Evolutionary conservation across 192 early-diverging fungal species (phyloP).

Genomic region (Backusella tarrabulga): DNA sequence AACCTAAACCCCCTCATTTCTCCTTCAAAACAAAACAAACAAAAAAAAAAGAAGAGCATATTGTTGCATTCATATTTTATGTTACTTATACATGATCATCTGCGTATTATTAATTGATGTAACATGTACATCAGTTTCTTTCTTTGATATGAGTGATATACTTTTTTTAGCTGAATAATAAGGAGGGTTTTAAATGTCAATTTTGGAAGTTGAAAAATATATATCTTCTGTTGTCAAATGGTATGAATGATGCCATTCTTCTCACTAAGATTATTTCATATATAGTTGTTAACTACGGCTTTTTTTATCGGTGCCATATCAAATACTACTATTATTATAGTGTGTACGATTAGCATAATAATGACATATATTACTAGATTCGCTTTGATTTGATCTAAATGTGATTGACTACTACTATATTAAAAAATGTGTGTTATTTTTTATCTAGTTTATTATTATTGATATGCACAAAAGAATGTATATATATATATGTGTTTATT

Average conservation of each 20-base stretch:
- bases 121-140: neutral
- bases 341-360: neutral
- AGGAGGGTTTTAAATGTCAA: neutral
- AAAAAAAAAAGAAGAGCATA: neutral
- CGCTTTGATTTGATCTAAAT: neutral
- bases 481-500: neutral
- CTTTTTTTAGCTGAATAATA: neutral
- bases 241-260: neutral
- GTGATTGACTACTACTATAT: neutral
- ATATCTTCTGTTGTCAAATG: neutral
- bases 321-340: neutral
- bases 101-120: neutral
- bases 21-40: neutral
- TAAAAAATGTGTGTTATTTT: neutral
- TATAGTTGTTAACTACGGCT: neutral
- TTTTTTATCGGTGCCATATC: neutral
- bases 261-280: neutral
- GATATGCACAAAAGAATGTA: neutral
- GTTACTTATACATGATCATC: neutral
- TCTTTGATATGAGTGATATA: neutral
- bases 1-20: neutral
- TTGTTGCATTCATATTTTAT: neutral
- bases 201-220: neutral
- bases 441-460: neutral
- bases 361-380: neutral